Evolutionary conservation across 2,329 filamentous ascomycete genomes (phyloP).

Genomic region (Aureobasidium vineae): DNA sequence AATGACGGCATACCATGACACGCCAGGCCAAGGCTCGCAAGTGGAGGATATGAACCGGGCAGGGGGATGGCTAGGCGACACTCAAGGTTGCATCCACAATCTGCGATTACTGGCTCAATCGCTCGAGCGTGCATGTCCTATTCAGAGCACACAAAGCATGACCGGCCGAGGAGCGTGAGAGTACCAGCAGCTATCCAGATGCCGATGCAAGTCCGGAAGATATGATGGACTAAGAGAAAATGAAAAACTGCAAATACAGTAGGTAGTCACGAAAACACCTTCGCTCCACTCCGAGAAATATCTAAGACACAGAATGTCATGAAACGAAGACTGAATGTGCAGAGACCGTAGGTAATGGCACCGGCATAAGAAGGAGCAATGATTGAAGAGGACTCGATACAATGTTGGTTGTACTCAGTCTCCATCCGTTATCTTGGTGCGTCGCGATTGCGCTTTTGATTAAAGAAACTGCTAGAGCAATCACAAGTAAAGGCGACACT

Average conservation of each 20-base stretch:
- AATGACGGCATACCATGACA: not conserved
- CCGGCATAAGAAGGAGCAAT: not conserved
- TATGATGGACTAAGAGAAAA: not conserved
- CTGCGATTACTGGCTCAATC: not conserved
- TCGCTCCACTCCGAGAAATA: not conserved
- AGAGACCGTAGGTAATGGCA: not conserved
- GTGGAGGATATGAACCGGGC: not conserved
- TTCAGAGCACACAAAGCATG: not conserved
- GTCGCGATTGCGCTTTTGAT: not conserved
- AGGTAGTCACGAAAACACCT: conserved; percentile 11
- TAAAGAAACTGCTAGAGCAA: too few species aligned
- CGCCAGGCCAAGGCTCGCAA: not conserved
- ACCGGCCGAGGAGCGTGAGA: too few species aligned
- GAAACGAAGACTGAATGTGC: not conserved
- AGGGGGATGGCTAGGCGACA: too few species aligned
- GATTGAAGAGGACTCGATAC: not conserved
- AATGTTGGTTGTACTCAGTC: not conserved
- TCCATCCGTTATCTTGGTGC: not conserved
- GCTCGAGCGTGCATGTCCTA: not conserved
- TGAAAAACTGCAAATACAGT: not conserved
- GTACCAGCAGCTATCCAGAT: not conserved
- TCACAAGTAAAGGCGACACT: not conserved
- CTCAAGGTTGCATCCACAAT: not conserved
- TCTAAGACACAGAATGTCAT: not conserved
- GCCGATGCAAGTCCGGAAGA: not conserved